Conservation (phyloP, 768 basidiomycete genomes). For the Rhodotorula toruloides region DNA sequence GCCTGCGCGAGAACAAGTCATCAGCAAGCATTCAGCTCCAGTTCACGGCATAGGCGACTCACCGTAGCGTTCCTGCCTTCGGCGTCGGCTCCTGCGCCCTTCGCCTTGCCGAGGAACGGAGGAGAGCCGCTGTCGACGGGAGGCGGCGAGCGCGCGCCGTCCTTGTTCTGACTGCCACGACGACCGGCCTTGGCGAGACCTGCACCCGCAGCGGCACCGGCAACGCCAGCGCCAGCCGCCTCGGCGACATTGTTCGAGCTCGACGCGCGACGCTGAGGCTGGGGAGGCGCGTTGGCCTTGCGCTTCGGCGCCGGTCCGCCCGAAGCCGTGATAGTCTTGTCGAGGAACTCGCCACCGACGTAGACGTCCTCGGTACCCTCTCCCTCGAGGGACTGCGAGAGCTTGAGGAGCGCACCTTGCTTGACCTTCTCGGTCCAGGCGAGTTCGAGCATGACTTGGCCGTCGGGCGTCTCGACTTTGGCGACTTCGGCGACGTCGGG, state of each 20-base stretch:
- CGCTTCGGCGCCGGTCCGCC: background rate
- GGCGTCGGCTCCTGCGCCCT: background rate
- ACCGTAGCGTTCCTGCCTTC: background rate
- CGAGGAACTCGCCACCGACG: constrained; percentile 23
- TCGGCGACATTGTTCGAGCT: background rate
- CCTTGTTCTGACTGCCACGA: too few species aligned
- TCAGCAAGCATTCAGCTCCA: too few species aligned
- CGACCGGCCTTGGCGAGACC: background rate
- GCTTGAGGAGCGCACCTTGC: constrained; percentile 2
- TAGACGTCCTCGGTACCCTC: constrained; percentile 30
- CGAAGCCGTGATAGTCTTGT: constrained; percentile 15
- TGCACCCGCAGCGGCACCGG: constrained; percentile 7
- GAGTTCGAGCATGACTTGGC: constrained; percentile 18
- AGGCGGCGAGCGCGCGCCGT: background rate
- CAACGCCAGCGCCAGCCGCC: background rate
- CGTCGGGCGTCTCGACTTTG: constrained; percentile 21
- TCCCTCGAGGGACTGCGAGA: constrained; percentile 1
- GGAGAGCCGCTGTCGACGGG: background rate
- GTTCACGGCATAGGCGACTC: too few species aligned
- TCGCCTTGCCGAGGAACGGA: background rate
- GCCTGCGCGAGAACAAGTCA: background rate
- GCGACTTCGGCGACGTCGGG: constrained; percentile 13
- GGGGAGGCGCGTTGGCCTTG: too few species aligned
- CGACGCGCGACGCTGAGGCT: constrained; percentile 1
- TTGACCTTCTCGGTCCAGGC: constrained; percentile 26